These are phyloP conservation scores for Xylaria grammica DNA, from an alignment of 495 filamentous ascomycete genomes.

Conservation along the genomic window DNA sequence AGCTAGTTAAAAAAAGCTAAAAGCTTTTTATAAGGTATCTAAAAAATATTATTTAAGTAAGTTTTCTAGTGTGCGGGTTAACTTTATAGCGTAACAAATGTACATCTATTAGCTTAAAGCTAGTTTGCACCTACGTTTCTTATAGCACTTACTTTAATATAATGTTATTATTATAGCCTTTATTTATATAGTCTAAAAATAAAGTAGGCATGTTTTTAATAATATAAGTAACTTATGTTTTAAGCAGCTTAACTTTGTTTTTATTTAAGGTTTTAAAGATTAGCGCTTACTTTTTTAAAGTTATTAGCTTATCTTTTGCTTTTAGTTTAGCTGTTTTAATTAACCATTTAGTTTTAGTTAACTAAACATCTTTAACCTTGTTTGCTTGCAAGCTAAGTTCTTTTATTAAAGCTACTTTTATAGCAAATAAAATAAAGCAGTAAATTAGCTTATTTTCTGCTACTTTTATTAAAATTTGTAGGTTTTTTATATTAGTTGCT, in stretches of 20 bases:
- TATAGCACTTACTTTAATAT: background rate
- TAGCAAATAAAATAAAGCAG: background rate
- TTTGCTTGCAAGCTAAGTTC: background rate
- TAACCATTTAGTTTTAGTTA: background rate
- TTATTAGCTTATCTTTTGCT: background rate
- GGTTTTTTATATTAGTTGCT: background rate
- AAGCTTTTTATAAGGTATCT: background rate
- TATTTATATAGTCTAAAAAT: constrained; percentile 2
- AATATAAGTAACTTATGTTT: background rate
- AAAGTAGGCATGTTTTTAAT: too few species aligned
- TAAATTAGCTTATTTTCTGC: background rate
- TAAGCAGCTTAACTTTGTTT: background rate
- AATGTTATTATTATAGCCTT: background rate
- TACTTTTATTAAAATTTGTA: too few species aligned
- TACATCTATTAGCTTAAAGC: background rate
- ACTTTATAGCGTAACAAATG: background rate
- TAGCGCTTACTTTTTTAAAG: background rate
- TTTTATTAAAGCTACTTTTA: background rate
- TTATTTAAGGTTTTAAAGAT: background rate
- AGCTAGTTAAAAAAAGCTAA: constrained; percentile 12
- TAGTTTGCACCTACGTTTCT: background rate
- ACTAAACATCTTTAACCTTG: background rate
- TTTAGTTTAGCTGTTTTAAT: background rate
- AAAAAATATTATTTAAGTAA: constrained; percentile 4
- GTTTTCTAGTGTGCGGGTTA: background rate